phyloP scores from a whole-genome alignment of 2,329 filamentous ascomycete genomes.

The Alternaria ventricosa region DNA sequence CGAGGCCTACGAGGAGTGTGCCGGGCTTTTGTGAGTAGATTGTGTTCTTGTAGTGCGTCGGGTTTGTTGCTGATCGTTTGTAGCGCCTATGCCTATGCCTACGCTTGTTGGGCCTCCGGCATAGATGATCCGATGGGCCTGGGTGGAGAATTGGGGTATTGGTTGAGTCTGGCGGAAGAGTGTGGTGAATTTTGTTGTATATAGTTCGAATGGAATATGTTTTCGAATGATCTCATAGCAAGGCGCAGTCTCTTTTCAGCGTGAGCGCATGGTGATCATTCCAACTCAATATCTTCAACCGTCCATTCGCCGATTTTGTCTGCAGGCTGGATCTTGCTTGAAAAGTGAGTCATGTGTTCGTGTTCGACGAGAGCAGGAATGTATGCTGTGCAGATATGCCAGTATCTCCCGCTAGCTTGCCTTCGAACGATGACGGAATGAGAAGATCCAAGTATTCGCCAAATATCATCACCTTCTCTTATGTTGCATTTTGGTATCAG shows the following conservation, averaged over 20 bases:
- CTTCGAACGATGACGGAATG: background rate
- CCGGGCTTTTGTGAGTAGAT: background rate
- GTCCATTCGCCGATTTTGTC: background rate
- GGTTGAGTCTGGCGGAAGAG: background rate
- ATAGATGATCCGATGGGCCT: background rate
- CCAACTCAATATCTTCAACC: background rate
- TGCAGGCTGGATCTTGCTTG: background rate
- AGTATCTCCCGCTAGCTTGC: background rate
- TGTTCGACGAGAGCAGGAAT: background rate
- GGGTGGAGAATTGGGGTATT: background rate
- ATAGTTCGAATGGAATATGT: background rate
- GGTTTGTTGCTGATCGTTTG: background rate
- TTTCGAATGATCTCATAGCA: background rate
- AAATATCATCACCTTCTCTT: background rate
- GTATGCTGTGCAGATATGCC: background rate
- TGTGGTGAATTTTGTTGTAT: background rate
- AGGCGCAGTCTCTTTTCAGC: no score
- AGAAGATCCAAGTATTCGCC: background rate
- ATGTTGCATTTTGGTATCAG: background rate
- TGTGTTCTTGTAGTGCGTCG: background rate
- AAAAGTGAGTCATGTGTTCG: fast-evolving
- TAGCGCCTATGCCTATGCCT: background rate
- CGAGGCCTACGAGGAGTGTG: background rate
- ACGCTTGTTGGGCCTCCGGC: background rate
- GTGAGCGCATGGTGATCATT: background rate